Evolutionary conservation across 257 asterid species (phyloP).

Genomic region (Solanum paucissectum): DNA sequence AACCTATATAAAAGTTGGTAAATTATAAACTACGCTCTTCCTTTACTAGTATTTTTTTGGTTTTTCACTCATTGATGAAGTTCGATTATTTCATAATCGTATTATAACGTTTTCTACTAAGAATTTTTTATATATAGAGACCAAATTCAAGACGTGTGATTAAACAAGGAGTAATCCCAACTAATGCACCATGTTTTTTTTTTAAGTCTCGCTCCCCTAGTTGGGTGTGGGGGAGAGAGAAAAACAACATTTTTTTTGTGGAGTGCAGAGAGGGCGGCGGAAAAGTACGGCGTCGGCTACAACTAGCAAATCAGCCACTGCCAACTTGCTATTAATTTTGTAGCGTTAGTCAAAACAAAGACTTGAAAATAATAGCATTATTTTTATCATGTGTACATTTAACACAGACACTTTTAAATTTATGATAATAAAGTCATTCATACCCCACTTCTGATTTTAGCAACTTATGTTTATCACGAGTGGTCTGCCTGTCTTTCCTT

Average conservation of each 20-base stretch:
- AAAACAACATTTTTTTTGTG: not conserved
- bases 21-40: not conserved
- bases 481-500: not conserved
- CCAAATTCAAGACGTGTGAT: no score
- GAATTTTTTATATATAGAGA: fast-evolving
- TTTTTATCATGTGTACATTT: not conserved
- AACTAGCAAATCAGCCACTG: not conserved
- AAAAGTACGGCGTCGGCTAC: not conserved
- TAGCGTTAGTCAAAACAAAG: not conserved
- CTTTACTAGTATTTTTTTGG: not conserved
- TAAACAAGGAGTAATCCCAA: no score
- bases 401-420: not conserved
- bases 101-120: no score
- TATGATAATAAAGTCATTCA: not conserved
- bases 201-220: not conserved
- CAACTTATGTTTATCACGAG: not conserved
- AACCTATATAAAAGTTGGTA: not conserved
- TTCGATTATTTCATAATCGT: no score
- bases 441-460: not conserved
- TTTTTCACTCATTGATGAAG: no score
- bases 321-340: not conserved
- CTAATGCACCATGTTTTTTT: no score
- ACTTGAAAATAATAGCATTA: not conserved
- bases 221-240: not conserved
- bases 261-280: not conserved